These are phyloP conservation scores for Edaphochlamys debaryana DNA, from an alignment of 139 green algal genomes.

Conservation along the genomic window DNA sequence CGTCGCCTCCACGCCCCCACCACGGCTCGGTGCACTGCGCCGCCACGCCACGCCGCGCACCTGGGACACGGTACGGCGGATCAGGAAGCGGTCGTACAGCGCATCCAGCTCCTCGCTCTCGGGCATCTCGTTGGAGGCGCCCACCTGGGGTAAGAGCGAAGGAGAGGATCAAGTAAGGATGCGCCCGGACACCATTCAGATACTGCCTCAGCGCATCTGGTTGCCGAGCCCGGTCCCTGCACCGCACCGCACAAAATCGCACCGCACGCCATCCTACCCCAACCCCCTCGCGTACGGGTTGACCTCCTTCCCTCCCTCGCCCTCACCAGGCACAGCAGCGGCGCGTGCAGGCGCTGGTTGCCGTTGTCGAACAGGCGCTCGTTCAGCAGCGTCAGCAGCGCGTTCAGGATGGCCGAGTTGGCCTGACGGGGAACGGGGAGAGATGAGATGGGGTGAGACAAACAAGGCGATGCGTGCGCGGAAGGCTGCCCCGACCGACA, in stretches of 20 bases:
- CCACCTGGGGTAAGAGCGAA: conserved; percentile 72
- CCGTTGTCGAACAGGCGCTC: conserved; percentile 97
- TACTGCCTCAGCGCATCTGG: no score
- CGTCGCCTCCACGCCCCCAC: no score
- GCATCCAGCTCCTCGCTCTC: conserved; percentile 94
- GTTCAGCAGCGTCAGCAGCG: conserved; percentile 94
- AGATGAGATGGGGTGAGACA: not conserved
- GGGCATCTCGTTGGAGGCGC: conserved; percentile 90
- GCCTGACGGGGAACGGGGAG: conserved; percentile 71
- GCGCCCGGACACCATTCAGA: no score
- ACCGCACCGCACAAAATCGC: no score
- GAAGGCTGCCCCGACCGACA: no score
- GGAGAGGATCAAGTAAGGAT: not conserved
- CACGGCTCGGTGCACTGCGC: no score
- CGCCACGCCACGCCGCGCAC: no score
- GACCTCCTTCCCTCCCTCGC: not conserved
- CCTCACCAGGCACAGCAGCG: conserved; percentile 70
- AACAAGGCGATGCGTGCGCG: not conserved
- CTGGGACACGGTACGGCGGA: conserved; percentile 78
- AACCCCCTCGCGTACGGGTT: no score
- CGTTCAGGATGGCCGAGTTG: conserved; percentile 95
- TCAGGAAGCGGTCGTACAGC: conserved; percentile 93
- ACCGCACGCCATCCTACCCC: no score
- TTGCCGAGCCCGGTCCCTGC: no score
- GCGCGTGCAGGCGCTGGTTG: conserved; percentile 66